These are phyloP conservation scores for Aquilaria malaccensis DNA, from an alignment of 345 rosid species.

Conservation along the genomic window DNA sequence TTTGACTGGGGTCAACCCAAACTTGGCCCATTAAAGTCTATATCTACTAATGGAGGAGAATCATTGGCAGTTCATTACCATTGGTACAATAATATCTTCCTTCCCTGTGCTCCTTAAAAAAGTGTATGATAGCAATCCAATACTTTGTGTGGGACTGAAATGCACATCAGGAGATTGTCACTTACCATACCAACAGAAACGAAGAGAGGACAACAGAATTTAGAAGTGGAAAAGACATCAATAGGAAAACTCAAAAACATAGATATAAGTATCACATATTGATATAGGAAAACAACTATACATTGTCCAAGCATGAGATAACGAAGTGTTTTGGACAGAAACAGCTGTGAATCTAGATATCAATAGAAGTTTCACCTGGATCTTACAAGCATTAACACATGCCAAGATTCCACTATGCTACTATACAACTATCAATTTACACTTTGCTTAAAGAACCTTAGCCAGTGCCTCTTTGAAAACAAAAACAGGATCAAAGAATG, in stretches of 20 bases:
- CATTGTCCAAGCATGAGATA: background rate
- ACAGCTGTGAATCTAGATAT: no score
- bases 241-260: background rate
- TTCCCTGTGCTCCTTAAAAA: conserved; percentile 89
- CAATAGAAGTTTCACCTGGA: no score
- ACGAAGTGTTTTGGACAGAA: no score
- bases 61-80: conserved; percentile 43
- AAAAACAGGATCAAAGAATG: no score
- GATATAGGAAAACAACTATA: background rate
- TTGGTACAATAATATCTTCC: conserved; percentile 92
- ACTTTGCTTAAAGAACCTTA: no score
- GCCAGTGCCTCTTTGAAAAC: no score
- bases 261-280: background rate
- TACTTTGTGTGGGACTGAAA: conserved; percentile 77
- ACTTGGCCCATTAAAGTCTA: no score
- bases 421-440: no score
- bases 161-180: conserved; percentile 21
- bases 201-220: background rate
- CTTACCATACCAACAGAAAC: conserved; percentile 1
- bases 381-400: no score
- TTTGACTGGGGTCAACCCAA: no score
- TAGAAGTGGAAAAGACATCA: background rate
- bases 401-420: no score
- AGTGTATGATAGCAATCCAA: conserved; percentile 86
- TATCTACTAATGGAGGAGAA: no score